These are phyloP conservation scores for Irpex sp. DNA, from an alignment of 1,284 basidiomycete genomes.

Conservation along the genomic window DNA sequence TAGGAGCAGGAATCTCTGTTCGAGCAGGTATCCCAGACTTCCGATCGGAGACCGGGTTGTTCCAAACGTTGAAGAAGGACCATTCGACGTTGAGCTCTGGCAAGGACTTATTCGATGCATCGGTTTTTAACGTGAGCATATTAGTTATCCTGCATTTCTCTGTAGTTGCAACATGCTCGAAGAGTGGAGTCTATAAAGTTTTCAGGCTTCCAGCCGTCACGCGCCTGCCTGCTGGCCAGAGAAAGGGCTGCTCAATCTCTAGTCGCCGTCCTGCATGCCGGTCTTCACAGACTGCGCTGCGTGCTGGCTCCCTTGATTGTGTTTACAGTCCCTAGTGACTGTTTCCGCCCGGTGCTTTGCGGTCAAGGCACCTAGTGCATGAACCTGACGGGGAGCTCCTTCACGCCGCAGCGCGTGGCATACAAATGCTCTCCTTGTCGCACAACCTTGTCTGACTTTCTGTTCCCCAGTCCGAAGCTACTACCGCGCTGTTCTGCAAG, in stretches of 20 bases:
- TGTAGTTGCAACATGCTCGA: background rate
- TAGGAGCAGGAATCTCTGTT: slow-evolving; percentile 91
- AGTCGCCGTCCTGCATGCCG: no score
- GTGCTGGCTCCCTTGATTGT: background rate
- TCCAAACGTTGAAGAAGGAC: slow-evolving; percentile 75
- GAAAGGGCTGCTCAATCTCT: background rate
- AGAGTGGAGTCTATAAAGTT: background rate
- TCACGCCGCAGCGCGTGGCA: no score
- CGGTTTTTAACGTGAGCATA: slow-evolving; percentile 77
- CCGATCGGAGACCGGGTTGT: slow-evolving; percentile 80
- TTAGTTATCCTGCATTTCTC: background rate
- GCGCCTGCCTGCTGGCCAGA: background rate
- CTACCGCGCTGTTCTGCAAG: slow-evolving; percentile 79
- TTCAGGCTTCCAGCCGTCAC: background rate
- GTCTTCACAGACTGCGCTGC: background rate
- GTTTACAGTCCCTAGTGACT: background rate
- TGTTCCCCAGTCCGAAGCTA: slow-evolving; percentile 58
- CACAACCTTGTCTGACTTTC: background rate
- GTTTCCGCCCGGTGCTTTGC: no score
- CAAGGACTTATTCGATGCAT: slow-evolving; percentile 90
- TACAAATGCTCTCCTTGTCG: background rate
- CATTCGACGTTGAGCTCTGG: slow-evolving; percentile 75
- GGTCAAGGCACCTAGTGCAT: background rate
- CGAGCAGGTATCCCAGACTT: slow-evolving; percentile 93
- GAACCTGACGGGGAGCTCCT: no score